Base-by-base conservation (phyloP, 768 basidiomycete species). In the Amanita phalloides region DNA sequence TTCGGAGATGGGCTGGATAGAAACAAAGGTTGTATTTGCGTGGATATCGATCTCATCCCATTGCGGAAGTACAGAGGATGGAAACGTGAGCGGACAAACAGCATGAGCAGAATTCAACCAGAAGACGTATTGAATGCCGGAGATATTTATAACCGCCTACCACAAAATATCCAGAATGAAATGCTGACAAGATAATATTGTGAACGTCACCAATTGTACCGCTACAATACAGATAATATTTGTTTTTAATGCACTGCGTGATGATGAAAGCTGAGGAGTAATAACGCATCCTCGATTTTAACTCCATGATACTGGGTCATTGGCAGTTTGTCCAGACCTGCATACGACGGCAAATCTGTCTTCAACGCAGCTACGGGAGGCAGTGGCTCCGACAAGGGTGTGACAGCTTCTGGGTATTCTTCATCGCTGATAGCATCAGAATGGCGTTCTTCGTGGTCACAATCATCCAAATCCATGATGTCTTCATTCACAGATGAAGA, bases 261-360 rank as follows among this genome's bases (percentile, higher is more conserved):
- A 43, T 82, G 78, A 60, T 84, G 81, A 70, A 90, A 90, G 63
- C 79, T 80, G 56, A 90, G 72, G 48, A 90, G 70, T 37, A 90
- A 66, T 30, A 86, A 66, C 3, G 86, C 86, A 58, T 90, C 86
- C 64, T 88, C 86, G 48, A 86, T 71, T 60, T 73, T 79, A 55
- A 85, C 78, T 45, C 80, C 80, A 48, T 71, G 67, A 53, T 72
- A 75, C 54, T 65, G 73, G 39, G 65, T 61, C 39, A 63, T 62
- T 10, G 68, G 60, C 30, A 70, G 68, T 58, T 78, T 79, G 59
- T 78, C 78, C 48, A 76, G 60, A 47, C 78, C 75, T 48, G 54
- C 53, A 54, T 59, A 63, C 17, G 62, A 56, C 38, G 57, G 41
- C 45, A 57, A 26, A 49, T 54, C 53, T 56, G 57, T 36, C 41